phyloP scores from a whole-genome alignment of 352 stramenopile genomes.

The Phytophthora fragariaefolia region DNA sequence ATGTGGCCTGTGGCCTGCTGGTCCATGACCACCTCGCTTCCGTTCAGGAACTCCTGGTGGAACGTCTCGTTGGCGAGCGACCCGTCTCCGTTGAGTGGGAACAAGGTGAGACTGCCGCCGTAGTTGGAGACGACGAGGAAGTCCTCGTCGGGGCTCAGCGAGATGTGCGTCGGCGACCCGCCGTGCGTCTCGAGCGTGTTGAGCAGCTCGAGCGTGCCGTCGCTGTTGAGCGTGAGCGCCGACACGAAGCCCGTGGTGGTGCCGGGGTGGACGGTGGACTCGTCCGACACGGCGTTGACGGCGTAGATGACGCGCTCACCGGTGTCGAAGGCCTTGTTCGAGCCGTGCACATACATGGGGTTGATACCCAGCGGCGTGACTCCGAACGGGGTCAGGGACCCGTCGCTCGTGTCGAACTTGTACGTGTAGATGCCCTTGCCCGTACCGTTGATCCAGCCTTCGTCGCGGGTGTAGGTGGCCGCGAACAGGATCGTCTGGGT shows the following conservation, averaged over 20 bases:
- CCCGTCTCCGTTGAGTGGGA: slow-evolving; percentile 53
- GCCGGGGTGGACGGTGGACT: slow-evolving; percentile 30
- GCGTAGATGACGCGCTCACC: slow-evolving; percentile 53
- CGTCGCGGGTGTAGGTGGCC: slow-evolving; percentile 67
- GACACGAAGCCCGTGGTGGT: slow-evolving; percentile 58
- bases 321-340: slow-evolving; percentile 34
- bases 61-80: slow-evolving; percentile 45
- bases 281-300: slow-evolving; percentile 58
- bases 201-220: slow-evolving; percentile 51
- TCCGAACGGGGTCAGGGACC: slow-evolving; percentile 43
- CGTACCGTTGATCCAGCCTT: slow-evolving; percentile 73
- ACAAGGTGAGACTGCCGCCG: slow-evolving; percentile 64
- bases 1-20: slow-evolving; percentile 58
- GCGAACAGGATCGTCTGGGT: slow-evolving; percentile 53
- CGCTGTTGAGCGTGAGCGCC: slow-evolving; percentile 44
- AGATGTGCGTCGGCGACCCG: slow-evolving; percentile 53
- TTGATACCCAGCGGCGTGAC: slow-evolving; percentile 71
- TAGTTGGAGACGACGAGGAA: slow-evolving; percentile 76
- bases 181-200: slow-evolving; percentile 61
- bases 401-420: slow-evolving; percentile 51
- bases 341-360: slow-evolving; percentile 66
- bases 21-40: slow-evolving; percentile 43
- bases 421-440: slow-evolving; percentile 72
- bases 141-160: slow-evolving; percentile 51
- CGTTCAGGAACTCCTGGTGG: slow-evolving; percentile 48